Conservation (phyloP, 257 asterid species). For the Nicotiana paniculata region DNA sequence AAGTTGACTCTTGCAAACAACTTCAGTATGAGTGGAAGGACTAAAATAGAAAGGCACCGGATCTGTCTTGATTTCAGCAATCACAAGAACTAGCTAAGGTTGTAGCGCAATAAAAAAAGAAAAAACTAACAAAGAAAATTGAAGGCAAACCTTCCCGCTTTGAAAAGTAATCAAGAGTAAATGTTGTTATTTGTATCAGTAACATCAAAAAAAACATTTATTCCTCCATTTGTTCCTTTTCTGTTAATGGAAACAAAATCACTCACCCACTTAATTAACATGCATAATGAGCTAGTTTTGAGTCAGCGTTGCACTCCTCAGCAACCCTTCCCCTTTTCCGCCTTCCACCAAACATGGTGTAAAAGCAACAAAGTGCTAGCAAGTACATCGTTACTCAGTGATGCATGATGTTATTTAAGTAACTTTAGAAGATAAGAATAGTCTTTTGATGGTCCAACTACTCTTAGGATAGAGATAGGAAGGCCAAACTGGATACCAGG, state of each 20-base stretch:
- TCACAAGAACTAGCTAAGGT: not conserved
- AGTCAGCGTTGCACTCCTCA: not conserved
- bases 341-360: not conserved
- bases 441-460: not conserved
- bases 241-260: not conserved
- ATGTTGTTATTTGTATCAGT: not conserved
- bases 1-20: not conserved
- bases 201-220: not conserved
- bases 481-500: not conserved
- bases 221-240: not conserved
- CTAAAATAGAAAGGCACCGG: not conserved
- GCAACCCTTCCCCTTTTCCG: not conserved
- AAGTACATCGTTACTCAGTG: not conserved
- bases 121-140: too few relatives aligned
- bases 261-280: not conserved
- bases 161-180: not conserved
- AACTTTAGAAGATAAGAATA: not conserved
- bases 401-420: not conserved
- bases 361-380: not conserved
- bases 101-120: not conserved
- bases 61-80: not conserved
- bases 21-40: not conserved
- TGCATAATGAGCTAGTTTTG: not conserved
- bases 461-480: not conserved
- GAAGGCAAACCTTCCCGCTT: not conserved